A percentile compares a stretch with the other conserved stretches of the same genome.
phyloP scores from a whole-genome alignment of 2,329 filamentous ascomycete species.

The Colletotrichum scovillei region DNA sequence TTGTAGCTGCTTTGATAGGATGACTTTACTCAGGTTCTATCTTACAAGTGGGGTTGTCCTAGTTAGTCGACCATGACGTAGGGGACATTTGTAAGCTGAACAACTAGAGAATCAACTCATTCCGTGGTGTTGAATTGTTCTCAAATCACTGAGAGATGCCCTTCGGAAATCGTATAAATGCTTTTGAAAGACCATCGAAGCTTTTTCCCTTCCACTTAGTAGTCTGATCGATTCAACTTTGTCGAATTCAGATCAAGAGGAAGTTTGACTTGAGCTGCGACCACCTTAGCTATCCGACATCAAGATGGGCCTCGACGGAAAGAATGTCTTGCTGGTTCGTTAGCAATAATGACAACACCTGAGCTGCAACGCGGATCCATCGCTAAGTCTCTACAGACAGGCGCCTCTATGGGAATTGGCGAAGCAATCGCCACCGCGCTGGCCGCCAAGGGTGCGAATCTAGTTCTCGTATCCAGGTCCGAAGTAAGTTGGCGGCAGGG shows the following conservation, averaged over 20 bases:
- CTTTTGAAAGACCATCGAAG: too few species aligned
- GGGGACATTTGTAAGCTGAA: neutral
- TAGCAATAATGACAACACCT: too few species aligned
- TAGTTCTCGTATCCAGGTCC: constrained; percentile 56
- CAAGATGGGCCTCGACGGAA: constrained; percentile 5
- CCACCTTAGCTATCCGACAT: too few species aligned
- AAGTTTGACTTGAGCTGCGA: too few species aligned
- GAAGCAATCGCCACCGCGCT: constrained; percentile 53
- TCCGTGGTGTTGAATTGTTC: too few species aligned
- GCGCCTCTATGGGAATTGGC: constrained; percentile 60
- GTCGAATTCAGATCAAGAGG: too few species aligned
- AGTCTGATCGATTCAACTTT: too few species aligned
- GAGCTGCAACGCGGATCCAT: accelerated
- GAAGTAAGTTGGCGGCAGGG: constrained; percentile 28
- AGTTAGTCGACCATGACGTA: neutral
- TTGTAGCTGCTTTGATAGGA: neutral
- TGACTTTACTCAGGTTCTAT: neutral
- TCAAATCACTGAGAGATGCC: too few species aligned
- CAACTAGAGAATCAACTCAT: too few species aligned
- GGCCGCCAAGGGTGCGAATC: constrained; percentile 50
- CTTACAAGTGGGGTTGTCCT: neutral
- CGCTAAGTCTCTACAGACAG: constrained; percentile 41
- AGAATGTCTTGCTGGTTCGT: constrained; percentile 6
- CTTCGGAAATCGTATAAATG: too few species aligned
- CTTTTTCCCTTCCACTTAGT: too few species aligned